Evolutionary conservation across 352 stramenopile genomes (phyloP), one percentile per base, ranked within the genome.

Genomic region (Globisporangium spinosum): DNA sequence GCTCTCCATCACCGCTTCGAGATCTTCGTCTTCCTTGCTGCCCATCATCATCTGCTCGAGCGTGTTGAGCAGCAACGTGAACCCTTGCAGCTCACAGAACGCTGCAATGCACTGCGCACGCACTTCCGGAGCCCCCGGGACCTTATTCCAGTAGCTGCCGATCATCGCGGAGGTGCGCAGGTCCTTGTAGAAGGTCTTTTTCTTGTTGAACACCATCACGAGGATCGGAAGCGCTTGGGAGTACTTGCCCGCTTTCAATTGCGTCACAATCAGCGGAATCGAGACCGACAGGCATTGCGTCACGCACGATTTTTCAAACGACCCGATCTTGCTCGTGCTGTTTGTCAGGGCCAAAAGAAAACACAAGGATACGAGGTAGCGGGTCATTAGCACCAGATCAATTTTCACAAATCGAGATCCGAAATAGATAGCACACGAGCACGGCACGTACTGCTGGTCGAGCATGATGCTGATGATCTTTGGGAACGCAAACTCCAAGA

Each of bases 391-490:
- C 20, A 51, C 8, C 43, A 9, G 43, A 38, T 38, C 32, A 7
- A 23, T 1, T 51, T 12, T 9, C 34, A 70, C 45, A 61, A 40
- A n/a, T 69, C 12, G 15, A 35, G 47, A 15, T 1, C 43, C 51
- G 62, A 56, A 56, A 22, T 20, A 47, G n/a, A 23, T 32, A 65
- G 69, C 29, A 25, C 54, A 45, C 7, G 58, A 56, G 2, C 53
- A 70, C 32, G 25, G 13, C 45, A 90, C 85, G 70, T 80, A 96
- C 89, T 95, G 85, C 67, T 96, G 89, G 60, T 96, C 89, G 20
- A 96, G 78, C 89, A 96, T 96, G 68, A 96, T 96, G 77, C 84
- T 92, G 57, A 94, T 70, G 69, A 96, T 91, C 69, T 90, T 87
- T 47, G 67, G 58, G 69, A 96, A 95, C 25, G 84, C 84, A 35